phyloP scores from a whole-genome alignment of 768 basidiomycete species.

The Leccinum subtestaceum region DNA sequence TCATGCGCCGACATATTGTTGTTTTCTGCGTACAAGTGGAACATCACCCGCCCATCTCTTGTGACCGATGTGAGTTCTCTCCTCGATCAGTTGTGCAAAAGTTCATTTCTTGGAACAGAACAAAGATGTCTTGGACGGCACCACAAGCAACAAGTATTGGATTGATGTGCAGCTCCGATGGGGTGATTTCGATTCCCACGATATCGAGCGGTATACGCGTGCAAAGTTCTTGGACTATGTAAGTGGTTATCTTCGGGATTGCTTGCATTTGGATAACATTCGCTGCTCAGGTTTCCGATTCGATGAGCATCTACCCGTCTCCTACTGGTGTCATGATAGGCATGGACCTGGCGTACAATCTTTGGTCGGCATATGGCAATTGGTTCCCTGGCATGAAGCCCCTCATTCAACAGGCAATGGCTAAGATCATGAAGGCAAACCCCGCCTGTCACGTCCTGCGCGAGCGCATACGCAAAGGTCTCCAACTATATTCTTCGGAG shows the following conservation, averaged over 20 bases:
- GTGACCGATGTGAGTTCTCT: conserved; percentile 75
- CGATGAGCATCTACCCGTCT: conserved; percentile 98
- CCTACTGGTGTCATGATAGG: conserved; percentile 99
- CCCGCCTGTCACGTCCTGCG: conserved; percentile 96
- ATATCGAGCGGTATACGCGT: conserved; percentile 97
- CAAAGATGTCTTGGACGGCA: conserved; percentile 96
- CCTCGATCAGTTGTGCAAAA: neutral
- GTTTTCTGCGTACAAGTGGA: conserved; percentile 98
- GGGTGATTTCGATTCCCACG: conserved; percentile 99
- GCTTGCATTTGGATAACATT: conserved; percentile 4
- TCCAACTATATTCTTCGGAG: conserved; percentile 98
- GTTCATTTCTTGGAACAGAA: conserved; percentile 43
- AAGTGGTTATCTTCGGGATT: conserved; percentile 23
- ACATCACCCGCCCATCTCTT: conserved; percentile 92
- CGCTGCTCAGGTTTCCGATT: conserved; percentile 72
- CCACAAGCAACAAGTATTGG: conserved; percentile 98
- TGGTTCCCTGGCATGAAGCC: conserved; percentile 99
- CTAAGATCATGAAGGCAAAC: conserved; percentile 99
- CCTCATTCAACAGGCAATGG: conserved; percentile 97
- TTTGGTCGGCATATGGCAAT: conserved; percentile 98
- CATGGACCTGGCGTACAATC: conserved; percentile 96
- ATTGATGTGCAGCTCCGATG: conserved; percentile 92
- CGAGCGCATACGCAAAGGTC: conserved; percentile 97
- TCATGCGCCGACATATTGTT: conserved; percentile 98
- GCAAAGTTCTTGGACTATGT: conserved; percentile 99